Evolutionary conservation across 495 filamentous ascomycete species (phyloP), one percentile per base, ranked within the genome.

Genomic region (Tuber borchii): DNA sequence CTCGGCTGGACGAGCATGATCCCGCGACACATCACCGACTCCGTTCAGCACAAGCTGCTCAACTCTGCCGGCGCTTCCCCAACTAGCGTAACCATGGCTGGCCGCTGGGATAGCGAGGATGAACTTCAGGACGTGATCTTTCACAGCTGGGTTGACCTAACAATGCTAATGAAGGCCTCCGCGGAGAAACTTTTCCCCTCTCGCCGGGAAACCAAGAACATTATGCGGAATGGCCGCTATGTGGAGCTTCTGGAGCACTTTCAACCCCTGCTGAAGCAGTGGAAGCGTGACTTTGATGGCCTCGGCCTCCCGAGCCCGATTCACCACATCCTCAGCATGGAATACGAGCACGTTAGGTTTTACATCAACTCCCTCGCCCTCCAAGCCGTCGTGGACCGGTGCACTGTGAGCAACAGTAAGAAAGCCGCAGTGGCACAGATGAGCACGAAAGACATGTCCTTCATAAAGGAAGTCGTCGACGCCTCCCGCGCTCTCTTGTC

Each of bases 1-100:
- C 86, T 98, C 5, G 95, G 93, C 1, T 93, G 96, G 85, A 94
- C 95, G 0, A 95, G 93, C 73, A 97, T 97, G 94, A 90, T 97
- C 34, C 93, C 94, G 2, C 87, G 91, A 19, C 86, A 87, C 74
- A 86, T 88, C 70, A 86, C 86, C 26, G 84, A 83, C 14, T 70
- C 72, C 16, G 70, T 81, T 31, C 56, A 73, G 1, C 78, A 76
- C 70, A 76, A 82, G 14, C 74, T 74, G 14, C 74, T 74, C 5
- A 73, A 71, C 68, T 76, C 74, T 1, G 77, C 79, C 61, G 69
- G 77, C 26, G 71, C 80, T 7, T 79, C 78, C 17, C 78, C 78
- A 2, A 77, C 70, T 2, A 71, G 69, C 9, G 22, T 65, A 16
- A 72, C 76, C 6, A 40, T 78, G 10, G 70, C 77, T 10, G 37